Conservation (phyloP, 495 filamentous ascomycete genomes). For the Podospora comata region DNA sequence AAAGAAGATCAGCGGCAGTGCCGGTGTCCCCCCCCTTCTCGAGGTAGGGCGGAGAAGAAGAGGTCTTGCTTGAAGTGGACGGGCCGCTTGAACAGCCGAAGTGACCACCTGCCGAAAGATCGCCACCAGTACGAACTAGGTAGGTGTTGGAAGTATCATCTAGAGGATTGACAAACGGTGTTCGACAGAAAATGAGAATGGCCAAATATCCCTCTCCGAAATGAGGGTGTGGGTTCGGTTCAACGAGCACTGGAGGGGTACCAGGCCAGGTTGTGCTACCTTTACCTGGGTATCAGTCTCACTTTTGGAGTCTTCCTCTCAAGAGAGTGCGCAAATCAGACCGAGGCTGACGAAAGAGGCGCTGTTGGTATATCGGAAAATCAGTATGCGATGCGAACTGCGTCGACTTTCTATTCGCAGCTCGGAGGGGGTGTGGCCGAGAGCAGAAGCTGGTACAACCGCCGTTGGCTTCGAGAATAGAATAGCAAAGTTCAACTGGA, state of each 20-base stretch:
- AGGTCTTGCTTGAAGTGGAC: background rate
- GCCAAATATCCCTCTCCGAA: background rate
- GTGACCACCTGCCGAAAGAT: background rate
- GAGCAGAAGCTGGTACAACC: background rate
- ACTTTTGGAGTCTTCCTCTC: slow-evolving; percentile 1
- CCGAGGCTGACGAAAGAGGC: slow-evolving; percentile 11
- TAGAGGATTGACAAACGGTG: background rate
- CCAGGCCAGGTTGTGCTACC: slow-evolving; percentile 4
- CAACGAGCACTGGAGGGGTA: slow-evolving; percentile 9
- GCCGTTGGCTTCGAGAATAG: background rate
- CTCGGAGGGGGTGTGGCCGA: background rate
- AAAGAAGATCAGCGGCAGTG: slow-evolving; percentile 16
- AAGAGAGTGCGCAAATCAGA: background rate
- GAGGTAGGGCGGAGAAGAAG: background rate
- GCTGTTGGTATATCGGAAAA: background rate
- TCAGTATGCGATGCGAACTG: background rate
- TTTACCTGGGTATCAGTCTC: background rate
- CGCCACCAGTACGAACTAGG: background rate
- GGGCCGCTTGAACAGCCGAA: background rate
- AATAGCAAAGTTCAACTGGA: background rate
- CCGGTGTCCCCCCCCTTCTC: slow-evolving; percentile 1
- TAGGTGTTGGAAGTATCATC: background rate
- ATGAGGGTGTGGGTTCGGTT: slow-evolving; percentile 7
- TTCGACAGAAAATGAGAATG: background rate
- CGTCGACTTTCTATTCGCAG: background rate